Base-by-base conservation (phyloP, 768 basidiomycete genomes). In the Tylopilus intermedius region DNA sequence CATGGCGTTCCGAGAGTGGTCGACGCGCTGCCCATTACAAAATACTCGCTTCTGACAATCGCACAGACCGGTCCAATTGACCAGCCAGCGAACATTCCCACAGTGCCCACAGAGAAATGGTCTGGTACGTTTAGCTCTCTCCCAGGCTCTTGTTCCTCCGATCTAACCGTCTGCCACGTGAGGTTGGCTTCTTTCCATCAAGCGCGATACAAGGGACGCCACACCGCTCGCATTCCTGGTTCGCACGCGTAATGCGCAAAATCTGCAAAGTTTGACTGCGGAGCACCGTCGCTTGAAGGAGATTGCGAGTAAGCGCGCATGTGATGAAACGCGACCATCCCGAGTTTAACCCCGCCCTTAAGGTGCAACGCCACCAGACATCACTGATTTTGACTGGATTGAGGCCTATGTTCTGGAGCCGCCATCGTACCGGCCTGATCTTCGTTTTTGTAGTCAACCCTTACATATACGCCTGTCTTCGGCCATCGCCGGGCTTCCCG, bases 241-340 rank as follows among this genome's bases (percentile, higher is more conserved):
- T 0, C 62, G 50, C 22, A 39, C 54, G n/a, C 54, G 69, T 21
- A 75, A 85, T 61, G 72, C 76, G 0, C 74, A 77, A 47, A 67
- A 68, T 3, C 62, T 88, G 43, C 74, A 75, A 35, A 57, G 44
- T 10, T 63, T 87, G 14, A 64, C 81, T 9, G 69, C 72, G 1
- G 82, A 86, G 63, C 84, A 78, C 62, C 84, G 78, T 61, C 73
- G 79, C 30, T 61, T 86, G 45, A 81, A 75, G 58, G 76, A 79
- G 35, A 68, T 70, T 2, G 70, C 76, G 49, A 75, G 84, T 84
- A 58, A 76, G 83, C 83, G 59, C 51, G 69, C 60, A 27, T 37
- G 18, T 27, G 33, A 47, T 9, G 14, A 37, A 22, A 14, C 5
- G 24, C 24, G 8, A 4, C n/a, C 33, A 11, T 2, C 33, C 5